A percentile compares a stretch with the other conserved stretches of the same genome.
Conservation (phyloP, 768 basidiomycete species). For the Peribolospora kevripleyi region DNA sequence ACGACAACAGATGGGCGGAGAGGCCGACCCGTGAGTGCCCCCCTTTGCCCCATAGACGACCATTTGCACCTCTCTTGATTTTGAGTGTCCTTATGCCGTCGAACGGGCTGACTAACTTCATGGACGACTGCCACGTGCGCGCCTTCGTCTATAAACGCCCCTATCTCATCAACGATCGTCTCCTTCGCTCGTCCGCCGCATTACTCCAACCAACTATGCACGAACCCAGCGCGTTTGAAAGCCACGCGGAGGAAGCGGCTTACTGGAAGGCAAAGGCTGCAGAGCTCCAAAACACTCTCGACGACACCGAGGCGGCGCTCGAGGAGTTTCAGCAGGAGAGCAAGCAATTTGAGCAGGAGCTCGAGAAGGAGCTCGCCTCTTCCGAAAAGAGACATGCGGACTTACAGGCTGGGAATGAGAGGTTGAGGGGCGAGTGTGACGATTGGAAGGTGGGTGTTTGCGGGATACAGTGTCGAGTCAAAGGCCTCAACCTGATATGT, state of each 20-base stretch:
- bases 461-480: background rate
- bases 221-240: background rate
- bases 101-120: too few relatives aligned
- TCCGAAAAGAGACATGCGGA: conserved; percentile 56
- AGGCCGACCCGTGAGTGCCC: too few relatives aligned
- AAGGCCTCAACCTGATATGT: background rate
- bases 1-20: too few relatives aligned
- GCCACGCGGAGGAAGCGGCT: background rate
- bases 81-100: too few relatives aligned
- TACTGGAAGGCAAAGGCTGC: conserved; percentile 16
- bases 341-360: conserved; percentile 77
- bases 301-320: conserved; percentile 61
- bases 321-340: conserved; percentile 66
- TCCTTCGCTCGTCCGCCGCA: too few relatives aligned
- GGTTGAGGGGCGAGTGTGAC: conserved; percentile 50
- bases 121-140: too few relatives aligned
- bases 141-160: too few relatives aligned
- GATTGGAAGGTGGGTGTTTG: conserved; percentile 61
- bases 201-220: too few relatives aligned
- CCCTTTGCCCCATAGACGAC: too few relatives aligned
- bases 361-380: conserved; percentile 69
- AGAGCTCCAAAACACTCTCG: conserved; percentile 45
- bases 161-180: too few relatives aligned
- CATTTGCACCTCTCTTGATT: too few relatives aligned
- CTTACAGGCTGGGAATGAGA: conserved; percentile 24